A percentile compares a stretch with the other conserved stretches of the same genome.
These are phyloP conservation scores for Ascochyta rabiei DNA, from an alignment of 2,329 filamentous ascomycete species.

Conservation along the genomic window DNA sequence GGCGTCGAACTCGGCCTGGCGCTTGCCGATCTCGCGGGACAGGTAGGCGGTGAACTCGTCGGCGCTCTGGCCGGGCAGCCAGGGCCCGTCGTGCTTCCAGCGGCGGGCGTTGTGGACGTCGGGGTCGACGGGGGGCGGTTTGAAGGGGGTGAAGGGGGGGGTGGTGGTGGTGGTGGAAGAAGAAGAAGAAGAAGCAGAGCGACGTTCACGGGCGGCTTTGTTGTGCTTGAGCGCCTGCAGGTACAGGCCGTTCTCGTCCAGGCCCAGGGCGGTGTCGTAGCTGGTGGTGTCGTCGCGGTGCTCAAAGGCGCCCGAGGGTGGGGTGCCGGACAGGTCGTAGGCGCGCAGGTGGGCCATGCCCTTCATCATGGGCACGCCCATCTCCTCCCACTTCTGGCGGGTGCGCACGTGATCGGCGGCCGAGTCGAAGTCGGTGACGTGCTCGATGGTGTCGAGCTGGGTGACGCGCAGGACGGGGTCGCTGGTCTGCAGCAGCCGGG, in stretches of 20 bases:
- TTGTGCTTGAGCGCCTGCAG: slow-evolving; percentile 35
- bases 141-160: slow-evolving; percentile 25
- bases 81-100: slow-evolving; percentile 66
- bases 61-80: slow-evolving; percentile 61
- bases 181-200: too few relatives aligned
- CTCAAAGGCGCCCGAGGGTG: slow-evolving; percentile 41
- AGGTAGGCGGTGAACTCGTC: slow-evolving; percentile 62
- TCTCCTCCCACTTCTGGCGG: slow-evolving; percentile 83
- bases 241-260: slow-evolving; percentile 36
- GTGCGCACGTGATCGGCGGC: slow-evolving; percentile 82
- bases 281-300: slow-evolving; percentile 39
- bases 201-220: slow-evolving; percentile 14
- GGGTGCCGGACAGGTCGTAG: slow-evolving; percentile 16
- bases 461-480: slow-evolving; percentile 79
- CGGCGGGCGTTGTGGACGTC: slow-evolving; percentile 43
- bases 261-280: slow-evolving; percentile 32
- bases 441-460: slow-evolving; percentile 82
- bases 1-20: slow-evolving; percentile 39
- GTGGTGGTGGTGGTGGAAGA: slow-evolving; percentile 28
- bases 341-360: slow-evolving; percentile 30
- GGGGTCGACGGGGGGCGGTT: slow-evolving; percentile 28
- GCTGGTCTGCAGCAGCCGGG: slow-evolving; percentile 67
- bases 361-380: slow-evolving; percentile 71
- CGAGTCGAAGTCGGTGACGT: slow-evolving; percentile 86
- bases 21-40: slow-evolving; percentile 49